A percentile compares a stretch with the other conserved stretches of the same genome.
Evolutionary conservation across 2,329 filamentous ascomycete genomes (phyloP).

Genomic region (Bipolaris victoriae): DNA sequence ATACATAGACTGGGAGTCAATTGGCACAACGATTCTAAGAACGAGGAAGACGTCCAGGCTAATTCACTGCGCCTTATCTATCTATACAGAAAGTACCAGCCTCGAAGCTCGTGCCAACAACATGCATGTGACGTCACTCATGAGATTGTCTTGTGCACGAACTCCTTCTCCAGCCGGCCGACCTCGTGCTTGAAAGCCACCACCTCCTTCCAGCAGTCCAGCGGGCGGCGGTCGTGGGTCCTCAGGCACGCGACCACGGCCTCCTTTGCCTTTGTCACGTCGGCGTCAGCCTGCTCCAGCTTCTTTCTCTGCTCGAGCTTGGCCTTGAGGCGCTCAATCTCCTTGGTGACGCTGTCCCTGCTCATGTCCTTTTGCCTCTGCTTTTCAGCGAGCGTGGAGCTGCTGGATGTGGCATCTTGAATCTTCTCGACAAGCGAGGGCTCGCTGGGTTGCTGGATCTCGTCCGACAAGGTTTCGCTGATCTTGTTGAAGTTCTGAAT

Average conservation of each 20-base stretch:
- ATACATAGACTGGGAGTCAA: background rate
- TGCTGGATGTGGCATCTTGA: constrained; percentile 43
- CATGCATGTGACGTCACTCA: constrained; percentile 26
- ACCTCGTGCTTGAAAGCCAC: constrained; percentile 91
- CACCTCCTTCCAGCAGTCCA: constrained; percentile 95
- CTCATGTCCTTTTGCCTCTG: constrained; percentile 55
- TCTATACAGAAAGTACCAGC: constrained; percentile 30
- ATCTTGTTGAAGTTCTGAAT: constrained; percentile 71
- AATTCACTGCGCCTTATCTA: constrained; percentile 23
- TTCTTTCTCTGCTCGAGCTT: constrained; percentile 62
- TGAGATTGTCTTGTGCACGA: constrained; percentile 80
- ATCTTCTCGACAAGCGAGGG: constrained; percentile 47
- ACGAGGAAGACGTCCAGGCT: constrained; percentile 4
- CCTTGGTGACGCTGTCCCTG: constrained; percentile 60
- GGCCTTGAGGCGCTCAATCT: constrained; percentile 62
- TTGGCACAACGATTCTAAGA: background rate
- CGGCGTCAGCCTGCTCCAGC: constrained; percentile 68
- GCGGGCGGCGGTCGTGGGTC: constrained; percentile 81
- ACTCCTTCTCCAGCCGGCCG: constrained; percentile 79
- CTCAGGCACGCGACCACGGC: constrained; percentile 81
- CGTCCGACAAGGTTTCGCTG: constrained; percentile 65
- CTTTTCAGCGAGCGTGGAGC: constrained; percentile 49
- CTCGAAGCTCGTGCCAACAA: background rate
- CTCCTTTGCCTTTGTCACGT: constrained; percentile 74
- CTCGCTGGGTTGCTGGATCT: constrained; percentile 48